Evolutionary conservation across 257 asterid genomes (phyloP).

Genomic region (Gentiana dahurica): DNA sequence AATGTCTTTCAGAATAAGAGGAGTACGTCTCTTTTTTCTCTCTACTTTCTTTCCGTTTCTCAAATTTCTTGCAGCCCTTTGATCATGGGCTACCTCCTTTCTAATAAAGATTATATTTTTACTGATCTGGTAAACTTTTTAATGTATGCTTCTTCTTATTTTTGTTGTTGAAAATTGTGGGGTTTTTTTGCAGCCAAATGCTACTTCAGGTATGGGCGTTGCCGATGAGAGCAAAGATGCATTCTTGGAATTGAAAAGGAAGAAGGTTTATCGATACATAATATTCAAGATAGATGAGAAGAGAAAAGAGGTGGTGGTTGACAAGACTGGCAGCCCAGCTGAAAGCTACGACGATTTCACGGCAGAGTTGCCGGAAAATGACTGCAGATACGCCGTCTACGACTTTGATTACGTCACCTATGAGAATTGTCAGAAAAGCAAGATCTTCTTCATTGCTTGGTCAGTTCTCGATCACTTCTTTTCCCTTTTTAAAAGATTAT

Average conservation of each 20-base stretch:
- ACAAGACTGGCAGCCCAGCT: slow-evolving; percentile 46
- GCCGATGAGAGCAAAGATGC: slow-evolving; percentile 44
- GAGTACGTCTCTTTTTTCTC: slow-evolving; percentile 16
- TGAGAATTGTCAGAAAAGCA: slow-evolving; percentile 70
- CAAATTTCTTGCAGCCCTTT: background rate
- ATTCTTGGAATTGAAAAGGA: slow-evolving; percentile 53
- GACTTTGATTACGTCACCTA: slow-evolving; percentile 62
- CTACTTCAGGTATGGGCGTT: slow-evolving; percentile 48
- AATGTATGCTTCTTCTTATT: background rate
- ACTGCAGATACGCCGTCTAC: slow-evolving; percentile 56
- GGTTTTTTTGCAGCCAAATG: slow-evolving; percentile 32
- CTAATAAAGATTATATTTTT: background rate
- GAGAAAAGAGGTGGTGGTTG: slow-evolving; percentile 53
- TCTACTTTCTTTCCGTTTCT: background rate
- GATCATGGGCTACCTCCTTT: background rate
- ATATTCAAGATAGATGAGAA: slow-evolving; percentile 60
- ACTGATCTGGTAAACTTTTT: background rate
- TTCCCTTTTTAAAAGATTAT: no score
- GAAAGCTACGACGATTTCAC: slow-evolving; percentile 46
- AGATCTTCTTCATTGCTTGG: slow-evolving; percentile 76
- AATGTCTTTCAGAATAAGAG: slow-evolving; percentile 34
- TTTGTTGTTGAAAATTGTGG: background rate
- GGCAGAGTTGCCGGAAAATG: slow-evolving; percentile 48
- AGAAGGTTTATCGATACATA: slow-evolving; percentile 48
- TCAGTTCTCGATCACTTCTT: slow-evolving; percentile 10